Percentiles rank a stretch among this genome's conserved stretches.
Conservation (phyloP, 345 rosid species). For the Cochlearia excelsa region DNA sequence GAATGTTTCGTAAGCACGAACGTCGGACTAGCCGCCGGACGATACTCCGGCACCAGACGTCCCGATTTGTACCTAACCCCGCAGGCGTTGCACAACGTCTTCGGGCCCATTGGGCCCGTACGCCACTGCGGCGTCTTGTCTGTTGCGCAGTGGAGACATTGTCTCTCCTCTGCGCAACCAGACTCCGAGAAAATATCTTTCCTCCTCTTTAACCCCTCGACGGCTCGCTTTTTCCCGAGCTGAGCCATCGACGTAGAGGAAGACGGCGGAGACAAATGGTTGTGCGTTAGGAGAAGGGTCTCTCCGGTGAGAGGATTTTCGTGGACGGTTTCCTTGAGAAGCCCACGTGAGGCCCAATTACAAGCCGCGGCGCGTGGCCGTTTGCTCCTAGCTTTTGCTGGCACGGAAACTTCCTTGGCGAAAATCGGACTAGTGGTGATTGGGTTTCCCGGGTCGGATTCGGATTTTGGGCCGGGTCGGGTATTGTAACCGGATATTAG, state of each 20-base stretch:
- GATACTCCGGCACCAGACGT: constrained; percentile 36
- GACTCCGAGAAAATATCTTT: constrained; percentile 34
- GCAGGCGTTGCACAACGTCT: constrained; percentile 80
- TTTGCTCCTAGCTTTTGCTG: constrained; percentile 95
- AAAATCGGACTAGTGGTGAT: constrained; percentile 25
- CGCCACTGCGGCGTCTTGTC: constrained; percentile 42
- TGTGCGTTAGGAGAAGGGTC: constrained; percentile 43
- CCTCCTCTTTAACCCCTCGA: constrained; percentile 30
- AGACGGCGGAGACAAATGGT: constrained; percentile 35
- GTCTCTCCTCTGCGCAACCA: constrained; percentile 37
- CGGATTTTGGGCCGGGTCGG: constrained; percentile 51
- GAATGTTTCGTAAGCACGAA: constrained; percentile 34
- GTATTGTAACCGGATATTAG: constrained; percentile 68
- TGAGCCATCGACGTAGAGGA: constrained; percentile 6
- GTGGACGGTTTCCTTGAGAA: constrained; percentile 46
- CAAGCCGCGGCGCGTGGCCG: constrained; percentile 78
- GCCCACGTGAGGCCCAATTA: constrained; percentile 83
- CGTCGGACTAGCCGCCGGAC: constrained; percentile 42
- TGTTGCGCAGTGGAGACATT: constrained; percentile 38
- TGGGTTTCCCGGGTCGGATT: constrained; percentile 33
- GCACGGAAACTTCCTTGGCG: constrained; percentile 63
- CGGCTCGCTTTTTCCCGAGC: constrained; percentile 23
- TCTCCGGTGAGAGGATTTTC: constrained; percentile 75
- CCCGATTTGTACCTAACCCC: constrained; percentile 42
- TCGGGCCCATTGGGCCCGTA: constrained; percentile 42